Conservation (phyloP, 768 basidiomycete genomes). For the Antrodiella citrinella region DNA sequence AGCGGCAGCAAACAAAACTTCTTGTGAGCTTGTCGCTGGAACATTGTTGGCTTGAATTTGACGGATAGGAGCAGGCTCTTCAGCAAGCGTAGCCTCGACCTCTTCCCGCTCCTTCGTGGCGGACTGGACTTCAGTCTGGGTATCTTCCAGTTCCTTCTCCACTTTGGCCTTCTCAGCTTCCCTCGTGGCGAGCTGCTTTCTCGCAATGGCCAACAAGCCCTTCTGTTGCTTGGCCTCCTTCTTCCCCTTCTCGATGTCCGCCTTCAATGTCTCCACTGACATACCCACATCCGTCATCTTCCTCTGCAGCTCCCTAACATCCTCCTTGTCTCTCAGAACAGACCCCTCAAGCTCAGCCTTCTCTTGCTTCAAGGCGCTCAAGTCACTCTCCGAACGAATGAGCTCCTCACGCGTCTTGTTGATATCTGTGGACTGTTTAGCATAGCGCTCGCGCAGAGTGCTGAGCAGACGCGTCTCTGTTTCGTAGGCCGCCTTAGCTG, state of each 20-base stretch:
- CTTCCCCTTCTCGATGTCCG: slow-evolving; percentile 76
- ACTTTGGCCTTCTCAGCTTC: slow-evolving; percentile 68
- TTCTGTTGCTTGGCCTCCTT: slow-evolving; percentile 97
- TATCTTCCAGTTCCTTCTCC: slow-evolving; percentile 67
- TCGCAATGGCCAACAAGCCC: slow-evolving; percentile 87
- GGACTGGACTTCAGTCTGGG: slow-evolving; percentile 42
- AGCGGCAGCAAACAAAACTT: slow-evolving; percentile 49
- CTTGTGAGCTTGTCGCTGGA: slow-evolving; percentile 28
- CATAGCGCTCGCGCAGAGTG: slow-evolving; percentile 60
- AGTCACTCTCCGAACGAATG: slow-evolving; percentile 85
- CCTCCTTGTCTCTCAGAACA: slow-evolving; percentile 89
- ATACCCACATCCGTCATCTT: slow-evolving; percentile 75
- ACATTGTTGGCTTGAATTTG: slow-evolving; percentile 15
- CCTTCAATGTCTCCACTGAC: slow-evolving; percentile 62
- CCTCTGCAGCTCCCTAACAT: slow-evolving; percentile 76
- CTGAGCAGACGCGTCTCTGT: slow-evolving; percentile 67
- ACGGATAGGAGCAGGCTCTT: slow-evolving; percentile 17
- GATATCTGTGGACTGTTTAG: slow-evolving; percentile 62
- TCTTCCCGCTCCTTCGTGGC: slow-evolving; percentile 49
- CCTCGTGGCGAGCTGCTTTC: slow-evolving; percentile 84
- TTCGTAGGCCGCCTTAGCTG: slow-evolving; percentile 80
- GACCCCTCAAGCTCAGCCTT: slow-evolving; percentile 87
- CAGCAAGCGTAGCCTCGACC: slow-evolving; percentile 43
- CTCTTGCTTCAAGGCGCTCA: slow-evolving; percentile 82
- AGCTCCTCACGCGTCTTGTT: slow-evolving; percentile 67